These are phyloP conservation scores for Geoglossum glabrum DNA, from an alignment of 495 filamentous ascomycete genomes.

Conservation along the genomic window DNA sequence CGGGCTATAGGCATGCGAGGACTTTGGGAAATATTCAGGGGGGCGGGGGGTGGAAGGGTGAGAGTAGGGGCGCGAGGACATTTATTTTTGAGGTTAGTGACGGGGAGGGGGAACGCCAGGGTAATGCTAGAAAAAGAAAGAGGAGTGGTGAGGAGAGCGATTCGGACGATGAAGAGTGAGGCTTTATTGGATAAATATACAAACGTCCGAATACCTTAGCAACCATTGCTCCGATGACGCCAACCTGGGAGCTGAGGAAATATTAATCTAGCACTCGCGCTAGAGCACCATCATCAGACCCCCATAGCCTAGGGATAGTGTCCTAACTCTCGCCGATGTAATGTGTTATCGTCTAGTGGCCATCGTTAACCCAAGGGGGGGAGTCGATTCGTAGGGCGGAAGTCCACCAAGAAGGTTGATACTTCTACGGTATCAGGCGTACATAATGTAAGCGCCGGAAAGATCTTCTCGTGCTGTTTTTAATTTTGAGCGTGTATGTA, in stretches of 20 bases:
- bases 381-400: too few species aligned
- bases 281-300: too few species aligned
- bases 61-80: constrained; percentile 51
- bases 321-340: too few species aligned
- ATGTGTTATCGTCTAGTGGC: too few species aligned
- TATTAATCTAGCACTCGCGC: too few species aligned
- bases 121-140: not conserved
- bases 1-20: constrained; percentile 70
- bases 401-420: too few species aligned
- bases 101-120: not conserved
- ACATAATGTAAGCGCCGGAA: too few species aligned
- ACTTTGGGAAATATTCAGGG: constrained; percentile 62
- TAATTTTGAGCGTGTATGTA: too few species aligned
- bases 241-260: not conserved
- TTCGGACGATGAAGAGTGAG: constrained; percentile 1
- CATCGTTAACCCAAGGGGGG: too few species aligned
- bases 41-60: constrained; percentile 53
- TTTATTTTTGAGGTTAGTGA: constrained; percentile 51
- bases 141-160: not conserved
- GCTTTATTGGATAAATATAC: not conserved
- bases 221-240: not conserved
- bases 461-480: too few species aligned
- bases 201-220: not conserved
- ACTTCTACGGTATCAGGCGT: too few species aligned
- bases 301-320: too few species aligned